Evolutionary conservation across 148 eudicot genomes (phyloP), one percentile per base, ranked within the genome.

Genomic region (Rhododendron griersonianum): DNA sequence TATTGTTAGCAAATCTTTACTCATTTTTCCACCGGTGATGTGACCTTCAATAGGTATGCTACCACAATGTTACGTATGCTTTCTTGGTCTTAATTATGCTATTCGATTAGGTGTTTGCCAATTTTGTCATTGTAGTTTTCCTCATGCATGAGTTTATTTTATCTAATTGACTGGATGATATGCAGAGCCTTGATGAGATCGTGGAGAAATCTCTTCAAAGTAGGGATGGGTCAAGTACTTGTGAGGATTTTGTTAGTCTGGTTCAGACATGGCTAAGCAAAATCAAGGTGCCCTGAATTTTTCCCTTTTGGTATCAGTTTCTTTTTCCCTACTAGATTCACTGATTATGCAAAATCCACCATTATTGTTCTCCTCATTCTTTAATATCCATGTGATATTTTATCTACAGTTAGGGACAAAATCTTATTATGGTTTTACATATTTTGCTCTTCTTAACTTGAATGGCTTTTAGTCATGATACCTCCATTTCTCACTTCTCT

Each of bases 101-200:
- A 55, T 35, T 55, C 11, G 18, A 15, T 80, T 80, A 50, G 57
- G 8, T 25, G 30, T 80, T 78, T 78, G 28, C 53, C 51, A 44
- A 78, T 21, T 78, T 11, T 78, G 53, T 78, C 33, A 78, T 78
- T 23, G 30, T 45, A 41, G 53, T 78, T 39, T 78, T 78, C 6
- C 81, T 35, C 18, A 23, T 57, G 71, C 50, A 37, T 81, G 84
- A 57, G 9, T 48, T 59, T 59, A 19, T 82, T 11, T 61, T 82
- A 37, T 61, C 75, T 61, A 48, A 82, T 86, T 80, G 74, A 78
- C 87, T 71, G 80, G 78, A 51, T 89, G 84, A 82, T 87, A 65
- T 90, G 90, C 95, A 97, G 99, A 93, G 98, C 87, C 96, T 89
- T 81, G 98, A 95, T 89, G 99, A 97, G 89, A 97, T 97, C 73